A percentile compares a stretch with the other conserved stretches of the same genome.
These are phyloP conservation scores for Actinomucor elegans DNA, from an alignment of 371 early-diverging fungal species.

Conservation along the genomic window DNA sequence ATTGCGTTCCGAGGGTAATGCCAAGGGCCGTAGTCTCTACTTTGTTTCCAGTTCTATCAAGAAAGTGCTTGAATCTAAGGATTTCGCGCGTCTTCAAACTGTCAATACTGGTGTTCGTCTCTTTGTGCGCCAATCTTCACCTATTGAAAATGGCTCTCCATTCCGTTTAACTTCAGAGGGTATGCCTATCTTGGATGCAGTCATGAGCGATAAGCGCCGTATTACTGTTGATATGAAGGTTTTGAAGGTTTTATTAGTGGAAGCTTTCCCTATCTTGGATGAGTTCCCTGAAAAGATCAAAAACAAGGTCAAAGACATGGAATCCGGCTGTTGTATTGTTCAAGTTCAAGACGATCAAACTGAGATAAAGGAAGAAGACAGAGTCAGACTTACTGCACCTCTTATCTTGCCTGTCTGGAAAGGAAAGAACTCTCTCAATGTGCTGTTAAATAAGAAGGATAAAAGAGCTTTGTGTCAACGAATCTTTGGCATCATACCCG, in stretches of 20 bases:
- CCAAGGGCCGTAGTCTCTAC: slow-evolving; percentile 75
- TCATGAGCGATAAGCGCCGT: slow-evolving; percentile 55
- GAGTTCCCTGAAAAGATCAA: slow-evolving; percentile 30
- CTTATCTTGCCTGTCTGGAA: slow-evolving; percentile 75
- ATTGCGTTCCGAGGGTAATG: slow-evolving; percentile 71
- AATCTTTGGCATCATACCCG: slow-evolving; percentile 43
- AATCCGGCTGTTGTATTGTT: slow-evolving; percentile 63
- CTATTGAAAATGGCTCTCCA: slow-evolving; percentile 56
- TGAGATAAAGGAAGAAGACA: neutral
- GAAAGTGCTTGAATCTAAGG: slow-evolving; percentile 63
- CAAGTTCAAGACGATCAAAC: slow-evolving; percentile 39
- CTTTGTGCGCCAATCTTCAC: slow-evolving; percentile 74
- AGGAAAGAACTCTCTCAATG: slow-evolving; percentile 67
- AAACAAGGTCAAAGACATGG: slow-evolving; percentile 5
- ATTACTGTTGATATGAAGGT: slow-evolving; percentile 53
- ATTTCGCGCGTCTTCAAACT: slow-evolving; percentile 69
- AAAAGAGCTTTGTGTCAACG: slow-evolving; percentile 48
- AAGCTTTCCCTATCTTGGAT: slow-evolving; percentile 59
- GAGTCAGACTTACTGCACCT: slow-evolving; percentile 34
- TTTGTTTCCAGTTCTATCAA: slow-evolving; percentile 79
- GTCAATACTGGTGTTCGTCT: slow-evolving; percentile 90
- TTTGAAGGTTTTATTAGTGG: slow-evolving; percentile 56
- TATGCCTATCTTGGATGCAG: slow-evolving; percentile 63
- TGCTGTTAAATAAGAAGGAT: slow-evolving; percentile 76
- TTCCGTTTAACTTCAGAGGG: slow-evolving; percentile 85